Percentiles rank a stretch among this genome's conserved stretches.
Evolutionary conservation across 208 protist genomes (phyloP).

Genomic region (Trichomonas vaginalis): DNA sequence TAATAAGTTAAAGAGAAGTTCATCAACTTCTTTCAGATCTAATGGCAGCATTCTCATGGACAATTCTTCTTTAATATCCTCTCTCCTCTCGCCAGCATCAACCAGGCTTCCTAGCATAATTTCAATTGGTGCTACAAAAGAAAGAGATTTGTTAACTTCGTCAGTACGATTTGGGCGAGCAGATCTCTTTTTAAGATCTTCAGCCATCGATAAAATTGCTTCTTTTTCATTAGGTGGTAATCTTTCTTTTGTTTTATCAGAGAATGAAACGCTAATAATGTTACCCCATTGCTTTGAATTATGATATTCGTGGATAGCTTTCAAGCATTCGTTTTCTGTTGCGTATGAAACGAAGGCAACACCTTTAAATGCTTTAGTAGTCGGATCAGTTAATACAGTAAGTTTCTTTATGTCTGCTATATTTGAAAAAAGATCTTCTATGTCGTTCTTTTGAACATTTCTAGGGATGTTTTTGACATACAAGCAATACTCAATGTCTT

Average conservation of each 20-base stretch:
- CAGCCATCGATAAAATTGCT: neutral
- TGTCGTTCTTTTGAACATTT: neutral
- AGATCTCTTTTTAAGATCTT: neutral
- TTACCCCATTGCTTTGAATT: neutral
- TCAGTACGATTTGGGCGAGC: neutral
- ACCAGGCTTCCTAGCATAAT: neutral
- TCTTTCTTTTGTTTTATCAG: neutral
- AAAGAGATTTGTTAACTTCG: neutral
- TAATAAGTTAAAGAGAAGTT: neutral
- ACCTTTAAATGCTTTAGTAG: neutral
- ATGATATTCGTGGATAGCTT: neutral
- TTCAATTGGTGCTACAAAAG: neutral
- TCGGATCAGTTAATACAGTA: neutral
- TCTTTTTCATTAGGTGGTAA: neutral
- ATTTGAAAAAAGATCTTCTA: neutral
- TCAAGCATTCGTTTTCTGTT: neutral
- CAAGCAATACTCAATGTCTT: neutral
- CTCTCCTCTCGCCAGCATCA: neutral
- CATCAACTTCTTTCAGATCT: neutral
- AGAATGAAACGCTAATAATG: neutral
- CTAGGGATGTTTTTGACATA: neutral
- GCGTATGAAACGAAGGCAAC: neutral
- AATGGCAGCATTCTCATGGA: neutral
- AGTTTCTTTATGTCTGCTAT: neutral
- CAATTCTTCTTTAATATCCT: neutral